Conservation (phyloP, 2,329 filamentous ascomycete species). For the Capronia americana region DNA sequence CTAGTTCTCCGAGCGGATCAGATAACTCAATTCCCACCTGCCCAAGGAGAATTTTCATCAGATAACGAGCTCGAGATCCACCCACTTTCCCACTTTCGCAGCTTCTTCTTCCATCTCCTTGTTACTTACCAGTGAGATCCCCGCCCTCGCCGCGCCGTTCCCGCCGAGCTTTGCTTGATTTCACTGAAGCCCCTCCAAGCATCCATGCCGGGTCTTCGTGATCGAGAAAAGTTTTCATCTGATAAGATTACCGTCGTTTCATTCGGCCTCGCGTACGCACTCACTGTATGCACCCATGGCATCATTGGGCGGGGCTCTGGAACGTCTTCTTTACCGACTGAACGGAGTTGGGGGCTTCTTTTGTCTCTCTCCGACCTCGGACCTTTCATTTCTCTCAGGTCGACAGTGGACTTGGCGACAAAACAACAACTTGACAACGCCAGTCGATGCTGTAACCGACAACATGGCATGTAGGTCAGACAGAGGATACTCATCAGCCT, state of each 20-base stretch:
- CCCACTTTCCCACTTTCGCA: background rate
- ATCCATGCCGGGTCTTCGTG: background rate
- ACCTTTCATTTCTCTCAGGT: background rate
- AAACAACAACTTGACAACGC: too few species aligned
- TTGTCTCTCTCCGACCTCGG: background rate
- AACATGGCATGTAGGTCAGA: too few species aligned
- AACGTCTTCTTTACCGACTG: background rate
- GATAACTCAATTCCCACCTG: background rate
- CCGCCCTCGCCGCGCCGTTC: background rate
- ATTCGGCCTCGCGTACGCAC: background rate
- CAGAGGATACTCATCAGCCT: too few species aligned
- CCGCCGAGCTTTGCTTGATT: slow-evolving; percentile 6
- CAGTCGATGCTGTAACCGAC: too few species aligned
- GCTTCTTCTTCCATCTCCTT: too few species aligned
- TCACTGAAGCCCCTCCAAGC: background rate
- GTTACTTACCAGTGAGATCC: too few species aligned
- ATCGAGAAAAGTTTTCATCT: slow-evolving; percentile 33
- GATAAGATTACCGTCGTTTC: slow-evolving; percentile 27
- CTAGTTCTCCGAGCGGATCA: background rate
- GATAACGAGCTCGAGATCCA: background rate
- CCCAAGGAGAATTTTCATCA: background rate
- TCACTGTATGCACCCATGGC: too few species aligned
- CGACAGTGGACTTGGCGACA: background rate
- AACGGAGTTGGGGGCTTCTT: too few species aligned
- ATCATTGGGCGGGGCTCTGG: background rate